Evolutionary conservation across 306 rosid genomes (phyloP).

Genomic region (Trifolium dubium): DNA sequence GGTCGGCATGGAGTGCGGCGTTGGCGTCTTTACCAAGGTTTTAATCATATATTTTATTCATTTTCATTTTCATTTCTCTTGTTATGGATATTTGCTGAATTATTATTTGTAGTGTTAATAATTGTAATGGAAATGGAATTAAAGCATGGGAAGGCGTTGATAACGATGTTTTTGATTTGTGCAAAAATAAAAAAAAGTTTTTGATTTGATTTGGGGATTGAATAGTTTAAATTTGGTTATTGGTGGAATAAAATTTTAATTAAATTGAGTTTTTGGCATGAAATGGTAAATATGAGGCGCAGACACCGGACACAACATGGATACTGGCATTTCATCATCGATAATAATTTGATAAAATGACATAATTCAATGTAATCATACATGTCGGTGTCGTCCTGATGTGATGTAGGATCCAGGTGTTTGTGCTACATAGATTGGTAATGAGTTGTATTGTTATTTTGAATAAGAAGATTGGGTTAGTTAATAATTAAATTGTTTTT

Average conservation of each 20-base stretch:
- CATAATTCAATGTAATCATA: no score
- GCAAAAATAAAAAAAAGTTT: background rate
- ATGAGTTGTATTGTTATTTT: background rate
- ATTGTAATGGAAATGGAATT: background rate
- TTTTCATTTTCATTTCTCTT: background rate
- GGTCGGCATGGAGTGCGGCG: conserved; percentile 87
- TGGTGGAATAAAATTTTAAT: background rate
- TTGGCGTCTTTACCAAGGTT: conserved; percentile 95
- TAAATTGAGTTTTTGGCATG: background rate
- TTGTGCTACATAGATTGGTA: background rate
- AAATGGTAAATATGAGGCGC: no score
- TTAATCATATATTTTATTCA: no score
- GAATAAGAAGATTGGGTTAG: background rate
- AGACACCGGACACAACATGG: no score
- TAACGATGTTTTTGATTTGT: background rate
- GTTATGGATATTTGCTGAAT: background rate
- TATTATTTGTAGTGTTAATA: no score
- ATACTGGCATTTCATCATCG: no score
- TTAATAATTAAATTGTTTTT: background rate
- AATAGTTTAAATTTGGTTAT: background rate
- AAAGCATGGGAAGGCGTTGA: background rate
- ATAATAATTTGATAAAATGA: no score
- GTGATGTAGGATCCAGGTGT: no score
- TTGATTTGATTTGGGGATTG: background rate
- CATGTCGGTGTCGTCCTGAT: no score